Base-by-base conservation (phyloP, 108 stramenopile genomes). In the Pseudonitzschia pungens region DNA sequence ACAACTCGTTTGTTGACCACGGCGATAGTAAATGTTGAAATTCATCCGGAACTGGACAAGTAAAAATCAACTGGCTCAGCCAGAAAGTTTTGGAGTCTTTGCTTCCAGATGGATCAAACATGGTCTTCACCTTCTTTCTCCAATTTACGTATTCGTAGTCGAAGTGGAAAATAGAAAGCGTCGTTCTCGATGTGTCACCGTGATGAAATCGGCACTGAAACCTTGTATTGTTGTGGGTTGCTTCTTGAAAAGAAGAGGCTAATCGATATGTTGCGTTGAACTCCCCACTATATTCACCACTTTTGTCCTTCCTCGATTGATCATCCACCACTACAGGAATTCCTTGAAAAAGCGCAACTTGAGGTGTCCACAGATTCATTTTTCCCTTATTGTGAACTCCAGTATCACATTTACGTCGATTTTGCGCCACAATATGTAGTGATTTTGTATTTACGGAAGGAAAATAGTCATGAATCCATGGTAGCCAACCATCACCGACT, bases 401-500 rank as follows among this genome's bases (percentile, higher is more conserved):
- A 72, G 91, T 88, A 52, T 89, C 78, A 70, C 91, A 92, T 22
- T 84, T 76, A 6, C 91, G 85, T 71, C 78, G 84, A 69, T 92
- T 92, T 65, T 92, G 91, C n/a, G 87, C 88, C 26, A 92, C 81
- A 73, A 92, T 85, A 36, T 88, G 77, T 60, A 92, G 74, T 5
- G 51, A 69, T 27, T 69, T 74, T 0, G 84, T 86, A 45, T 89
- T 77, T 22, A 42, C 26, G 26, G 74, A 71, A 5, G 87, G 87
- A 70, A 89, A 89, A 42, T 84, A 57, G 65, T 92, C 91, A 67
- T 92, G 91, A 29, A 92, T 75, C 91, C 91, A 92, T 1, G 94
- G 94, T 28, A 95, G 58, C 71, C 84, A 95, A 43, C 91, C 87
- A 76, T 95, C 94, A 10, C 81, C 70, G 44, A 84, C 74, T 2